Evolutionary conservation across 2,329 filamentous ascomycete species (phyloP).

Genomic region (Trichoderma harzianum): DNA sequence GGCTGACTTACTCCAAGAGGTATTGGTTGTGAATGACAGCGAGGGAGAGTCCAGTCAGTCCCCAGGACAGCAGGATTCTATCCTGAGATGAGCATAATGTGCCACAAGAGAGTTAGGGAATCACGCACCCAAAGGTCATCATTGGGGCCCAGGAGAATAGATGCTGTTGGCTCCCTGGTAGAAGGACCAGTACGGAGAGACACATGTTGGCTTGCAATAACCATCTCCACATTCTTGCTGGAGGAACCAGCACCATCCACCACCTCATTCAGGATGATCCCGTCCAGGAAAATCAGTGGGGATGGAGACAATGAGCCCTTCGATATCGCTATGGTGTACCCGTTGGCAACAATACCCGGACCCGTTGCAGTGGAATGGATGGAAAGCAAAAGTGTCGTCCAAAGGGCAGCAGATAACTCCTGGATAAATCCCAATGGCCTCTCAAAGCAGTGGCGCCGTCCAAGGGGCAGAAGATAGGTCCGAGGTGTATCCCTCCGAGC

Average conservation of each 20-base stretch:
- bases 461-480: too few relatives aligned
- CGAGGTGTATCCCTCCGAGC: too few relatives aligned
- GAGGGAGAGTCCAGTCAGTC: neutral
- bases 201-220: neutral
- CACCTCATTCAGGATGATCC: neutral
- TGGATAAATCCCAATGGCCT: too few relatives aligned
- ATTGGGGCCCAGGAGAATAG: neutral
- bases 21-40: neutral
- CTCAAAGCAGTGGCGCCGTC: too few relatives aligned
- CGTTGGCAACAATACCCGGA: too few relatives aligned
- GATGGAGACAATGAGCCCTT: too few relatives aligned
- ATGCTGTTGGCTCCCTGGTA: neutral
- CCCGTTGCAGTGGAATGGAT: too few relatives aligned
- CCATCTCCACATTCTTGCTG: neutral
- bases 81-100: neutral
- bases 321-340: too few relatives aligned
- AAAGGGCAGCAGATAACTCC: too few relatives aligned
- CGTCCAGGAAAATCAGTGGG: too few relatives aligned
- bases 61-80: constrained; percentile 3
- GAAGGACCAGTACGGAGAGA: neutral
- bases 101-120: neutral
- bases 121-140: neutral
- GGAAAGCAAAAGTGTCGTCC: too few relatives aligned
- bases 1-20: neutral
- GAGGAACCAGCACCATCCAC: neutral